phyloP scores from a whole-genome alignment of 179 eudicot species.

The Camellia oleifera region DNA sequence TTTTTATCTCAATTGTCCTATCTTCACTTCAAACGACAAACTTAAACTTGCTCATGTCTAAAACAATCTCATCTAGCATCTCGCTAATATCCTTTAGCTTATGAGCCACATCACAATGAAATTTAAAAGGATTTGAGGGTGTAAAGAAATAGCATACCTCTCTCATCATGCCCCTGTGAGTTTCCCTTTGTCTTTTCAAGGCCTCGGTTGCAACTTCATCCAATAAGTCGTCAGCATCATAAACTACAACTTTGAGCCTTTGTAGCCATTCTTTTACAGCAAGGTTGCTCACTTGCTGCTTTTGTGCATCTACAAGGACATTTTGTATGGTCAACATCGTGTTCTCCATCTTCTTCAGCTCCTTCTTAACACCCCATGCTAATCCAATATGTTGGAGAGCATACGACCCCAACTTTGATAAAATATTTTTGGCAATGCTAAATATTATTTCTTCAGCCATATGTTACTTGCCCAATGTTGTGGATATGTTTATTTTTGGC shows the following conservation, averaged over 20 bases:
- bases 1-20: background rate
- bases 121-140: slow-evolving; percentile 8
- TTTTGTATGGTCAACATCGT: slow-evolving; percentile 17
- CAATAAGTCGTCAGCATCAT: slow-evolving; percentile 33
- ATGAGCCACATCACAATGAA: slow-evolving; percentile 2
- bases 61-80: slow-evolving; percentile 16
- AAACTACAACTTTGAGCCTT: slow-evolving; percentile 23
- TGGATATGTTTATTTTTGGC: too few species aligned
- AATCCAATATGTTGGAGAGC: slow-evolving; percentile 21
- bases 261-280: slow-evolving; percentile 28
- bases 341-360: slow-evolving; percentile 18
- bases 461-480: background rate
- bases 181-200: background rate
- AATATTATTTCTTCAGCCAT: background rate
- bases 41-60: slow-evolving; percentile 5
- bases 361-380: slow-evolving; percentile 18
- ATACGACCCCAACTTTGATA: slow-evolving; percentile 17
- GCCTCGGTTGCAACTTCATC: slow-evolving; percentile 27
- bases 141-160: slow-evolving; percentile 23
- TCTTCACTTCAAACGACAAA: slow-evolving; percentile 8
- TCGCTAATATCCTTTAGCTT: slow-evolving; percentile 10
- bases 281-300: slow-evolving; percentile 20
- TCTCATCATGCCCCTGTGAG: background rate
- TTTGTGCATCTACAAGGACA: slow-evolving; percentile 30
- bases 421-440: slow-evolving; percentile 7